Percentiles rank a stretch among this genome's conserved stretches.
Conservation (phyloP, 2,329 filamentous ascomycete species). For the Knufia fluminis region DNA sequence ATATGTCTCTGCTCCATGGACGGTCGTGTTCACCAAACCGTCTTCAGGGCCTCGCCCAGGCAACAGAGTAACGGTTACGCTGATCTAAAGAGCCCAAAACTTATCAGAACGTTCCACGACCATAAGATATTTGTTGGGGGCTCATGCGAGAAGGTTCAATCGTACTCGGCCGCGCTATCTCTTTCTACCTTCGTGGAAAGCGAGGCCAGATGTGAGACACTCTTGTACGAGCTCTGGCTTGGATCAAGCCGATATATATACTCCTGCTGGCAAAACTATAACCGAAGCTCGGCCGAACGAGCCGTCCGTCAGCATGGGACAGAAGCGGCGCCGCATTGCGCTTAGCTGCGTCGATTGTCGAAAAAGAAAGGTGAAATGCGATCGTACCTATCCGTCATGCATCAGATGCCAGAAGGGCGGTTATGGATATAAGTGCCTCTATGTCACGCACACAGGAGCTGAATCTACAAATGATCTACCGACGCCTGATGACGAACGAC, state of each 20-base stretch:
- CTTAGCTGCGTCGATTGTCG: slow-evolving; percentile 22
- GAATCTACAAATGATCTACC: slow-evolving; percentile 13
- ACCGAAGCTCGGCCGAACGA: slow-evolving; percentile 1
- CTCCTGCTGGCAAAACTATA: too few species aligned
- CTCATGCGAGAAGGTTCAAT: neutral
- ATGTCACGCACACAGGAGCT: slow-evolving; percentile 19
- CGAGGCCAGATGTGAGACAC: too few species aligned
- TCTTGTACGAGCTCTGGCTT: too few species aligned
- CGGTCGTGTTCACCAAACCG: too few species aligned
- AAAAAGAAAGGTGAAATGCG: slow-evolving; percentile 22
- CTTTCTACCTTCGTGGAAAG: neutral
- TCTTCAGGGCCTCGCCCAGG: too few species aligned
- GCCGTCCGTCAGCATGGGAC: slow-evolving; percentile 14
- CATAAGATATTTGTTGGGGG: neutral
- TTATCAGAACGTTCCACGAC: neutral
- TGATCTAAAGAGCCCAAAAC: neutral
- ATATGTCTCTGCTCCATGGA: neutral
- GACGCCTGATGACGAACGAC: slow-evolving; percentile 11
- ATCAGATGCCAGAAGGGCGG: slow-evolving; percentile 22
- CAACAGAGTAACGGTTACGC: neutral
- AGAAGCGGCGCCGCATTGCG: slow-evolving; percentile 21
- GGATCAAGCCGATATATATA: too few species aligned
- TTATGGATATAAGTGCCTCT: slow-evolving; percentile 18
- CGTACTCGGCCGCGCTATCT: neutral
- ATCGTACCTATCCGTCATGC: slow-evolving; percentile 21